Evolutionary conservation across 2,329 filamentous ascomycete genomes (phyloP).

Genomic region (Cytospora piceae): DNA sequence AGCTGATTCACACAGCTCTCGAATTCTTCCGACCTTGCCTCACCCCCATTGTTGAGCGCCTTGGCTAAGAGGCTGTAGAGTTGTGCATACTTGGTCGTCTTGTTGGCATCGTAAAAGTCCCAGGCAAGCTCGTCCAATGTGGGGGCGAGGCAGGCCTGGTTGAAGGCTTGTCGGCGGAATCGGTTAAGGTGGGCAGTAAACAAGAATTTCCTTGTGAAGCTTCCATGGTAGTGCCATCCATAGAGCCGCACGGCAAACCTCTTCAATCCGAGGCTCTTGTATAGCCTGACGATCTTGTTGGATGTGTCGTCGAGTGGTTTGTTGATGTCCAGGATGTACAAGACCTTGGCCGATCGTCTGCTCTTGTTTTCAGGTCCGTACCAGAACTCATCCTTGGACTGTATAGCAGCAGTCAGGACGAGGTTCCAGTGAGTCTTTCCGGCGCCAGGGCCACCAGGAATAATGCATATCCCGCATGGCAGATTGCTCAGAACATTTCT

Average conservation of each 20-base stretch:
- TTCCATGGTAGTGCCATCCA: conserved; percentile 44
- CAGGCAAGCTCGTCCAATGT: conserved; percentile 50
- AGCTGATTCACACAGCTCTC: conserved; percentile 40
- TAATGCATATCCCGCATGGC: conserved; percentile 48
- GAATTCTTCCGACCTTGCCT: conserved; percentile 37
- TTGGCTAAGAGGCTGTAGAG: conserved; percentile 41
- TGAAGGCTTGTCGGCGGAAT: conserved; percentile 20
- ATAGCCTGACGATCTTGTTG: conserved; percentile 45
- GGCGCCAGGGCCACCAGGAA: conserved; percentile 52
- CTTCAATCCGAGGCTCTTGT: conserved; percentile 41
- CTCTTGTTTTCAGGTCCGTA: conserved; percentile 41
- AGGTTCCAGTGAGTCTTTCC: conserved; percentile 55
- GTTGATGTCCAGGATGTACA: conserved; percentile 54
- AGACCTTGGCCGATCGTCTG: conserved; percentile 40
- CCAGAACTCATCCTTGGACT: conserved; percentile 22
- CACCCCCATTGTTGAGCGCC: conserved; percentile 32
- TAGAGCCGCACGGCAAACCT: conserved; percentile 46
- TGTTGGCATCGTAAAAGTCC: conserved; percentile 43
- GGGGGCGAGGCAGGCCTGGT: conserved; percentile 38
- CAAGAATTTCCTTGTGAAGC: conserved; percentile 45
- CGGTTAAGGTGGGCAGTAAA: conserved; percentile 32
- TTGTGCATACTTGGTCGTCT: conserved; percentile 41
- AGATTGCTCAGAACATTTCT: conserved; percentile 42
- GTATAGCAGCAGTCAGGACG: conserved; percentile 40
- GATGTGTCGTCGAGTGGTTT: conserved; percentile 51